These are phyloP conservation scores for Phytophthora kernoviae DNA, from an alignment of 352 stramenopile genomes.

Conservation along the genomic window DNA sequence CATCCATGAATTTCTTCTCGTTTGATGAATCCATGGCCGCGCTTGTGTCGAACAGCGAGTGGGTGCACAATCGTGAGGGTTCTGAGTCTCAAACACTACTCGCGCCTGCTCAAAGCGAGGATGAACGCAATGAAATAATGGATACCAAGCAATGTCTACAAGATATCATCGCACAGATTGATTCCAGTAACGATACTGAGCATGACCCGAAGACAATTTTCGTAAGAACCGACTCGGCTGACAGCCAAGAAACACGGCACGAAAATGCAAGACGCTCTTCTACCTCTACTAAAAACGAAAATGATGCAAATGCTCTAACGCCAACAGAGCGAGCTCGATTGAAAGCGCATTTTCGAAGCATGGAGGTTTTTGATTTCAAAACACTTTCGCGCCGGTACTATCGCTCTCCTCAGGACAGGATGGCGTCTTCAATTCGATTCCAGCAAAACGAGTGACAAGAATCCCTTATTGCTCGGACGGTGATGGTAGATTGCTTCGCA, in stretches of 20 bases:
- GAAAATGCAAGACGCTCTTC: background rate
- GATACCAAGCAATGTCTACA: conserved; percentile 33
- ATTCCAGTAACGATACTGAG: conserved; percentile 16
- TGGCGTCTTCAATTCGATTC: conserved; percentile 4
- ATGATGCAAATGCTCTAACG: conserved; percentile 2
- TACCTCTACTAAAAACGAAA: conserved; percentile 2
- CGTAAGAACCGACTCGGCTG: background rate
- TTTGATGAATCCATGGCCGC: conserved; percentile 47
- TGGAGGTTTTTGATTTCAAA: conserved; percentile 59
- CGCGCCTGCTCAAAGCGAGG: conserved; percentile 17
- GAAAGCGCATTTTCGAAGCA: conserved; percentile 36
- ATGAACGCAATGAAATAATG: conserved; percentile 20
- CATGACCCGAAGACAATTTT: background rate
- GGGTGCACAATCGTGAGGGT: conserved; percentile 24
- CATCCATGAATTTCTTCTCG: conserved; percentile 38
- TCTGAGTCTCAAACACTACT: conserved; percentile 14
- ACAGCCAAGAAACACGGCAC: background rate
- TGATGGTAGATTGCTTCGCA: conserved; percentile 21
- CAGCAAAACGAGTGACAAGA: conserved; percentile 2
- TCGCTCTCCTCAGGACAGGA: conserved; percentile 12
- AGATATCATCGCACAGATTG: conserved; percentile 23
- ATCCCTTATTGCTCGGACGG: conserved; percentile 11
- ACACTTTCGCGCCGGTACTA: conserved; percentile 49
- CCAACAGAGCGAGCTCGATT: conserved; percentile 14
- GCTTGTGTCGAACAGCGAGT: conserved; percentile 52